Percentiles rank a stretch among this genome's conserved stretches.
phyloP scores from a whole-genome alignment of 2,329 filamentous ascomycete species.

The Aureobasidium melanogenum region DNA sequence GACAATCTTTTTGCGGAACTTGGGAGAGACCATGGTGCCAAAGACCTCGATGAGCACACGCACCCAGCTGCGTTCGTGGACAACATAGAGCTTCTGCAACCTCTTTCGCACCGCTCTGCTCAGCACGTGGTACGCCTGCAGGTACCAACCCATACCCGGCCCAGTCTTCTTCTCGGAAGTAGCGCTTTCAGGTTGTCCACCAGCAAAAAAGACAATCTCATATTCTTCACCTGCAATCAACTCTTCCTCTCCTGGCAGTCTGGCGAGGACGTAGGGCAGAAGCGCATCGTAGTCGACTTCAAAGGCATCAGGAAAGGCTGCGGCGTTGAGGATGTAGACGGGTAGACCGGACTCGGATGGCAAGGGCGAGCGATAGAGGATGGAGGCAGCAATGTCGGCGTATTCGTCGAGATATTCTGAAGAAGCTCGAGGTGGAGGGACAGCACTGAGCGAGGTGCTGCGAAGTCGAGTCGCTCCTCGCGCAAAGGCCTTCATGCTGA shows the following conservation, averaged over 20 bases:
- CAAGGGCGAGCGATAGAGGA: conserved; percentile 46
- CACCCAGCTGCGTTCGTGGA: conserved; percentile 50
- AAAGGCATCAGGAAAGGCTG: conserved; percentile 46
- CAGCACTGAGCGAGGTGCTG: conserved; percentile 37
- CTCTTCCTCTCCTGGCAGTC: conserved; percentile 48
- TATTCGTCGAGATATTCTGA: conserved; percentile 40
- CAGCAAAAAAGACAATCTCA: conserved; percentile 50
- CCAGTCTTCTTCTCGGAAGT: conserved; percentile 37
- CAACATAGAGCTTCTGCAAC: conserved; percentile 47
- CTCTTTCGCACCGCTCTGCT: conserved; percentile 46
- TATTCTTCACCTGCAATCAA: conserved; percentile 45
- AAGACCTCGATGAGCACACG: conserved; percentile 47
- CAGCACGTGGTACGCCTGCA: conserved; percentile 49
- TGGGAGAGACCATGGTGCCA: conserved; percentile 48
- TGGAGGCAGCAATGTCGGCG: conserved; percentile 41
- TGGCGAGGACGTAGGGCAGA: conserved; percentile 46
- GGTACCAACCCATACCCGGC: conserved; percentile 48
- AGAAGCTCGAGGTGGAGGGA: conserved; percentile 37
- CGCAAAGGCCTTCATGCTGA: conserved; percentile 15
- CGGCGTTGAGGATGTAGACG: conserved; percentile 47
- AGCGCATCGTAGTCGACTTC: conserved; percentile 47
- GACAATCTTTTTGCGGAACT: conserved; percentile 49
- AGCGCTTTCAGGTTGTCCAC: conserved; percentile 38
- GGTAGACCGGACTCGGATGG: conserved; percentile 42
- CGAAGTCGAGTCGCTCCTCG: conserved; percentile 20